Base-by-base conservation (phyloP, 306 rosid species). In the Comarum palustre region DNA sequence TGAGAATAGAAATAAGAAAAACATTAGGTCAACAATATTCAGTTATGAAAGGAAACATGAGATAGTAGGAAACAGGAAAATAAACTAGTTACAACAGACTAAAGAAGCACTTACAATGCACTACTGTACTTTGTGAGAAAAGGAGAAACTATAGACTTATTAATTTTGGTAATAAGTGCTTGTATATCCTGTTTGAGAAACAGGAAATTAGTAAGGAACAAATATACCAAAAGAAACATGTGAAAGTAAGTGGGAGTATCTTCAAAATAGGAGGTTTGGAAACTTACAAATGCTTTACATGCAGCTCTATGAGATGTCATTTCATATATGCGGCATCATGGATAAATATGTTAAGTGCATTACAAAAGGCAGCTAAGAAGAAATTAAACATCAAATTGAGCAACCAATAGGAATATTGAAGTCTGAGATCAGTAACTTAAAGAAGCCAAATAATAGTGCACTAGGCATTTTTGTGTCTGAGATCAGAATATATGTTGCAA, bases 281-380 rank as follows among this genome's bases (percentile, higher is more conserved):
- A 69, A 84, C 99, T 95, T 88, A 95, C 97, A 77, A 95, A 95
- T 79, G 99, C 99, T 86, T 91, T 95, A 77, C 92, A 95, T 60
- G 99, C 96, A 51, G 99, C 89, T 77, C 75, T 95, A 51, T 84
- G 96, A 41, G 88, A 74, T 58, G 93, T 81, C 99, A 95, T 95
- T 82, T 95, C 99, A 62, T 92, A 92, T 78, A 95, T 87, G 77
- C 99, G 92, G 82, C 99, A 95, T 81, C 99, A 97, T 95, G 96
- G 76, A 82, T 62, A 63, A 82, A 73, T 9, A 82, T 72, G 74
- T 79, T 64, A 73, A 71, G 66, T 31, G 68, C 73, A 66, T 78
- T 43, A 57, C 48, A 70, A 36, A 65, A 31, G 70, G 72, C 71
- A 73, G 51, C 52, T 46, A 73, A 64, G 58, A 64, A 80, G 39